phyloP scores from a whole-genome alignment of 768 basidiomycete species.

The Termitomyces bulborhizus region DNA sequence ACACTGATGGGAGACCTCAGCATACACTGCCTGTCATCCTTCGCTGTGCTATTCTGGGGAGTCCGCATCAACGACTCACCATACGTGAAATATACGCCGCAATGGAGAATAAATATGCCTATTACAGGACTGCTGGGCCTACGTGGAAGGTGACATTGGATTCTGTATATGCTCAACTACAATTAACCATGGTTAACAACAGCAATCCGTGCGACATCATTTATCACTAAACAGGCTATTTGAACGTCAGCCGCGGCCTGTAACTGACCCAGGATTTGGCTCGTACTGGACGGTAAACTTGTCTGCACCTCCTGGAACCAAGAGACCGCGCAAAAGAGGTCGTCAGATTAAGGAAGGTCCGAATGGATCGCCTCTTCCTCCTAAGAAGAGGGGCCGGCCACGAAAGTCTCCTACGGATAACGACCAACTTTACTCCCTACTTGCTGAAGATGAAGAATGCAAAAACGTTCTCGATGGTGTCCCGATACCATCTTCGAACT shows the following conservation, averaged over 20 bases:
- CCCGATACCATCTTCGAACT: not conserved
- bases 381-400: constrained; percentile 37
- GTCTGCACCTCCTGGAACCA: constrained; percentile 78
- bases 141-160: constrained; percentile 69
- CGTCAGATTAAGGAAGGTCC: constrained; percentile 43
- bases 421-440: constrained; percentile 4
- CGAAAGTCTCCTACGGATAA: constrained; percentile 20
- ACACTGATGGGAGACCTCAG: constrained; percentile 73
- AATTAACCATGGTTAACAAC: constrained; percentile 10
- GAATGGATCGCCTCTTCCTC: constrained; percentile 15
- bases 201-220: constrained; percentile 89
- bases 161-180: constrained; percentile 1
- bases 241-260: constrained; percentile 75
- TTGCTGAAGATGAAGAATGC: constrained; percentile 17
- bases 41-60: constrained; percentile 78
- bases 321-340: constrained; percentile 78
- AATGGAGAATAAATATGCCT: constrained; percentile 82
- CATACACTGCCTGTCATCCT: constrained; percentile 83
- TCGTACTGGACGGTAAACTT: constrained; percentile 91
- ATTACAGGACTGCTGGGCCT: constrained; percentile 72
- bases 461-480: constrained; percentile 4
- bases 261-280: constrained; percentile 81
- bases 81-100: constrained; percentile 83
- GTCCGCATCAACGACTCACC: constrained; percentile 66
- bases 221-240: constrained; percentile 78